Evolutionary conservation across 305 asterid genomes (phyloP).

Genomic region (Fraxinus sp.): DNA sequence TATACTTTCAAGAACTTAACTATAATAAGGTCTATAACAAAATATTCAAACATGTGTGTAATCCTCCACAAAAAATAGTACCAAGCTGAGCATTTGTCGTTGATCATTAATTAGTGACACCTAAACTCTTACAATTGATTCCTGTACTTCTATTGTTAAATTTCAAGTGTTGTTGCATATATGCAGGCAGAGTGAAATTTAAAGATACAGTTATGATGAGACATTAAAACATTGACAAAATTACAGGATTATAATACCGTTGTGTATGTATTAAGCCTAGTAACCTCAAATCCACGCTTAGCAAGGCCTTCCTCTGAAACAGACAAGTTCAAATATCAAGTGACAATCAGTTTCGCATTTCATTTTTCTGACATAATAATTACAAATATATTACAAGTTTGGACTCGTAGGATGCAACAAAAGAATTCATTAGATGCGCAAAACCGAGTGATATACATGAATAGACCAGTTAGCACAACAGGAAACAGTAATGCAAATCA

Average conservation of each 20-base stretch:
- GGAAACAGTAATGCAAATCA: not conserved
- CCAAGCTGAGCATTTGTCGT: not conserved
- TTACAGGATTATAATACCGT: conserved; percentile 45
- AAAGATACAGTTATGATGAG: not conserved
- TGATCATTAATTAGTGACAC: not conserved
- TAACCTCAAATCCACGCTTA: conserved; percentile 73
- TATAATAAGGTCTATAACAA: not conserved
- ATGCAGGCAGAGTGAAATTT: not conserved
- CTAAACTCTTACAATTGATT: not conserved
- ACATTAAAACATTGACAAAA: not conserved
- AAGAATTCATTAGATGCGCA: not conserved
- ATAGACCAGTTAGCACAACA: not conserved
- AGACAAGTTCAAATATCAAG: conserved; percentile 11
- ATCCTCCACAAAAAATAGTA: not conserved
- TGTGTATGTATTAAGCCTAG: conserved; percentile 74
- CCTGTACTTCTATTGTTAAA: not conserved
- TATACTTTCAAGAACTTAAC: not conserved
- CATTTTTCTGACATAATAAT: not conserved
- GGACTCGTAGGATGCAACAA: not conserved
- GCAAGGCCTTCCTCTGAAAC: conserved; percentile 72
- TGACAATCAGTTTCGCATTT: conserved; percentile 7
- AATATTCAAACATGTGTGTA: not conserved
- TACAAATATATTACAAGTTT: not conserved
- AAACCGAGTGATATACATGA: not conserved
- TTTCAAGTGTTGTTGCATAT: not conserved